Percentiles rank a stretch among this genome's conserved stretches.
phyloP scores from a whole-genome alignment of 2,329 filamentous ascomycete genomes.

The Metarhizium guizhouense region DNA sequence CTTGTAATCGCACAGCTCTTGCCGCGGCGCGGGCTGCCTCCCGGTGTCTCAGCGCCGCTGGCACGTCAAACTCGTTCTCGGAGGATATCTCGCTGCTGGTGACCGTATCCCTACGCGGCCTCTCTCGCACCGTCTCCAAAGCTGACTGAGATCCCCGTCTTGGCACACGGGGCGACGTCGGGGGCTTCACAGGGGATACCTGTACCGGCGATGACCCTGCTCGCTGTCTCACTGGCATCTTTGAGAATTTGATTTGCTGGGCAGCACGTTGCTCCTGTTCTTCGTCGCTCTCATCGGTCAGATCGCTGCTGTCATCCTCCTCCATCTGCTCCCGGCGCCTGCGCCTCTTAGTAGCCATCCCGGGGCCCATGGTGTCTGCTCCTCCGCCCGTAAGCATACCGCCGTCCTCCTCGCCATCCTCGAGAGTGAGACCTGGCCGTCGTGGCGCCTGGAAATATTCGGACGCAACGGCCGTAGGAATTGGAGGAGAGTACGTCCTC shows the following conservation, averaged over 20 bases:
- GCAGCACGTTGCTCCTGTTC: constrained; percentile 66
- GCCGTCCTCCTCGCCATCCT: constrained; percentile 64
- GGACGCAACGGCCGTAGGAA: constrained; percentile 71
- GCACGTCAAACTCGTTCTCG: constrained; percentile 67
- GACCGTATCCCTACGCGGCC: constrained; percentile 63
- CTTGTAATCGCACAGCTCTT: constrained; percentile 25
- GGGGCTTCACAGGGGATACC: constrained; percentile 51
- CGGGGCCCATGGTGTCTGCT: constrained; percentile 60
- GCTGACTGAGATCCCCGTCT: constrained; percentile 64
- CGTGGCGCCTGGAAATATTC: constrained; percentile 75
- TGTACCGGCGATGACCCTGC: constrained; percentile 84
- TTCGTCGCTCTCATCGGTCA: constrained; percentile 78
- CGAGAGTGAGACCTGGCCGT: constrained; percentile 52
- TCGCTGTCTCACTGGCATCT: constrained; percentile 82
- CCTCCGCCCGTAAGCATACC: constrained; percentile 62
- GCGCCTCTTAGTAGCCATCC: constrained; percentile 57
- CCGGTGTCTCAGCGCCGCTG: constrained; percentile 53
- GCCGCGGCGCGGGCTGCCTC: constrained; percentile 52
- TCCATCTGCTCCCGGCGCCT: constrained; percentile 65
- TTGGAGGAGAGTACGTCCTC: constrained; percentile 77
- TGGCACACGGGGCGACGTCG: constrained; percentile 37
- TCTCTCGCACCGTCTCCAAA: constrained; percentile 60
- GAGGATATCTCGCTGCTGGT: constrained; percentile 79
- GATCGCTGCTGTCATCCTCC: constrained; percentile 77
- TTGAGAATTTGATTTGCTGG: constrained; percentile 90